These are phyloP conservation scores for Mortierella claussenii DNA, from an alignment of 192 early-diverging fungal species.

Conservation along the genomic window DNA sequence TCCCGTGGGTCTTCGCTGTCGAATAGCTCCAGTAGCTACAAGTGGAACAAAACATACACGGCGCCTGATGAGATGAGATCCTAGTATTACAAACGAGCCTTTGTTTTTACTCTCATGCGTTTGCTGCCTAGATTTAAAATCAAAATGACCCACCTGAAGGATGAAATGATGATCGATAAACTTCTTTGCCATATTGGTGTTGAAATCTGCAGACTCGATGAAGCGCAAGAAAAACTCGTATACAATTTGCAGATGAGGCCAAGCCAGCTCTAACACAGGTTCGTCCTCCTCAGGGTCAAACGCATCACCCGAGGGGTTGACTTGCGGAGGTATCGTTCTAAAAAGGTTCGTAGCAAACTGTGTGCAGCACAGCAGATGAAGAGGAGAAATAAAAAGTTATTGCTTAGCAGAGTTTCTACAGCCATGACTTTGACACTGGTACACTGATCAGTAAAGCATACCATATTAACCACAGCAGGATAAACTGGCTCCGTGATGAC, in stretches of 20 bases:
- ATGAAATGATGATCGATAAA: conserved; percentile 97
- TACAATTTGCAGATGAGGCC: conserved; percentile 98
- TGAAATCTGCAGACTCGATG: conserved; percentile 98
- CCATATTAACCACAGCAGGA: conserved; percentile 95
- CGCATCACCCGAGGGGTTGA: conserved; percentile 95
- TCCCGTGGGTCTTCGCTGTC: conserved; percentile 99
- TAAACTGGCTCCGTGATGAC: conserved; percentile 92
- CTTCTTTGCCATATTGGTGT: conserved; percentile 95
- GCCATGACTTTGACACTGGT: too few relatives aligned
- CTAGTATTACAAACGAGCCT: too few relatives aligned
- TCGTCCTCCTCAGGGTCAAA: conserved; percentile 99
- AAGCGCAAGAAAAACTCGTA: conserved; percentile 99
- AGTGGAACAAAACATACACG: conserved; percentile 3
- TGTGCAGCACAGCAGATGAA: too few relatives aligned
- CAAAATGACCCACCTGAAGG: conserved; percentile 76
- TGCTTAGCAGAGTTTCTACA: too few relatives aligned
- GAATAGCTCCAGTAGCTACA: conserved; percentile 95
- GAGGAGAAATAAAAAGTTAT: too few relatives aligned
- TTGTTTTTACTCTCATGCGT: too few relatives aligned
- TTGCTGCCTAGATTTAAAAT: too few relatives aligned
- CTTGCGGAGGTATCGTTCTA: conserved; percentile 96
- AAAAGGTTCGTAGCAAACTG: conserved; percentile 96
- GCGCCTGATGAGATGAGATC: background rate
- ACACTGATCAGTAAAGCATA: too few relatives aligned
- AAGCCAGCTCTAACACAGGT: conserved; percentile 94